Conservation (phyloP, 805 yeast genomes). For the Phaffomyces opuntiae region DNA sequence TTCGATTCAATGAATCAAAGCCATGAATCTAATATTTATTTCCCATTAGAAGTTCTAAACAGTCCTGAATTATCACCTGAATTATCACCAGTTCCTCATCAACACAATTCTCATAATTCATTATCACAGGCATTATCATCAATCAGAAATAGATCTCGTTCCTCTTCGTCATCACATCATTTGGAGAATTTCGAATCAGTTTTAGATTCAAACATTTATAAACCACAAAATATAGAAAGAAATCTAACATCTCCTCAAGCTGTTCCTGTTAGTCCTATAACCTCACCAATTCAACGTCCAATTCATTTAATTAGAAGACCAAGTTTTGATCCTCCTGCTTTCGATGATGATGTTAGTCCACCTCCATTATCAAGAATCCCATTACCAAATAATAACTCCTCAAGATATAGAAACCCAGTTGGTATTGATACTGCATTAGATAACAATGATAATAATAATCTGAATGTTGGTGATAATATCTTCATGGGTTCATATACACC, state of each 20-base stretch:
- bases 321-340: conserved; percentile 57
- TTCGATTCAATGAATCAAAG: conserved; percentile 2
- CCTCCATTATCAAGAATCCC: conserved; percentile 22
- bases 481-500: conserved; percentile 1
- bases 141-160: conserved; percentile 15
- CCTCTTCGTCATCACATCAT: conserved; percentile 30
- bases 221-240: conserved; percentile 41
- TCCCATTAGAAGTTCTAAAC: conserved; percentile 24
- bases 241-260: conserved; percentile 60
- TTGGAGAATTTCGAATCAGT: conserved; percentile 24
- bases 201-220: conserved; percentile 42
- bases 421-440: conserved; percentile 3
- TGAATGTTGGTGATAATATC: too few relatives aligned
- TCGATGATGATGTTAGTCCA: conserved; percentile 37
- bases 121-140: conserved; percentile 23
- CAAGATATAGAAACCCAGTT: background rate
- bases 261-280: conserved; percentile 47
- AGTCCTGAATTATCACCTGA: conserved; percentile 33
- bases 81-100: conserved; percentile 38
- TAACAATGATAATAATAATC: background rate
- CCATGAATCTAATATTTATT: conserved; percentile 33
- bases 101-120: conserved; percentile 13
- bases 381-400: background rate
- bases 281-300: conserved; percentile 42
- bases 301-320: conserved; percentile 49